Conservation (phyloP, 306 rosid genomes). For the Senna tora region DNA sequence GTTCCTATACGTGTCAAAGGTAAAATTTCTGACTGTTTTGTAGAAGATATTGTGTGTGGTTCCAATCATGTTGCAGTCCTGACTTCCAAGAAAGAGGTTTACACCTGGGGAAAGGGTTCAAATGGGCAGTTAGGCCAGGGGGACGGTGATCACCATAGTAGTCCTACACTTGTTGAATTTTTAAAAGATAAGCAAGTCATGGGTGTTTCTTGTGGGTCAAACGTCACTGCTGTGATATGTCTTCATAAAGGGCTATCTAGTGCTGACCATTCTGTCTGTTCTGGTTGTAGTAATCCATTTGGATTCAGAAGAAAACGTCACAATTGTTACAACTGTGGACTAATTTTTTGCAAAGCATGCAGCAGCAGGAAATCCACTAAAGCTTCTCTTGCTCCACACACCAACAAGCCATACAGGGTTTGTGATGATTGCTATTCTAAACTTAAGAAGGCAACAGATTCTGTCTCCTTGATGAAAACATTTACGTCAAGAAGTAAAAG, state of each 20-base stretch:
- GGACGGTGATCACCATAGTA: conserved; percentile 65
- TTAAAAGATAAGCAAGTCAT: conserved; percentile 80
- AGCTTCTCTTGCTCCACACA: conserved; percentile 87
- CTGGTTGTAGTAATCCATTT: conserved; percentile 73
- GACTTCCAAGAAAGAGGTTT: conserved; percentile 86
- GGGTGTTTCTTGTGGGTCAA: conserved; percentile 81
- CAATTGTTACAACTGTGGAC: conserved; percentile 92
- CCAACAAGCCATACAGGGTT: conserved; percentile 76
- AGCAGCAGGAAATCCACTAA: conserved; percentile 74
- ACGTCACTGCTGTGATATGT: conserved; percentile 81
- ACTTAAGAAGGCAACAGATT: conserved; percentile 62
- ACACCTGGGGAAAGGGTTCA: conserved; percentile 95
- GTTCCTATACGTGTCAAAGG: conserved; percentile 69
- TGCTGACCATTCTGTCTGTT: conserved; percentile 75
- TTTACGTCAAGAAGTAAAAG: conserved; percentile 50
- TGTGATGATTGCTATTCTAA: conserved; percentile 77
- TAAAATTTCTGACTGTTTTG: conserved; percentile 60
- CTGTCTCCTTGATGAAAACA: conserved; percentile 47
- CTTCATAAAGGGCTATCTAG: conserved; percentile 83
- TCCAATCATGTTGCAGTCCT: conserved; percentile 87
- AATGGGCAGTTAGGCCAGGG: conserved; percentile 98
- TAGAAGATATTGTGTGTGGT: conserved; percentile 89
- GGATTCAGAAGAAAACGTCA: conserved; percentile 91
- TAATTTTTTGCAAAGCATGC: conserved; percentile 88
- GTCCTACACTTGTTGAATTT: conserved; percentile 72